These are phyloP conservation scores for Russula foetens DNA, from an alignment of 768 basidiomycete species.

Conservation along the genomic window DNA sequence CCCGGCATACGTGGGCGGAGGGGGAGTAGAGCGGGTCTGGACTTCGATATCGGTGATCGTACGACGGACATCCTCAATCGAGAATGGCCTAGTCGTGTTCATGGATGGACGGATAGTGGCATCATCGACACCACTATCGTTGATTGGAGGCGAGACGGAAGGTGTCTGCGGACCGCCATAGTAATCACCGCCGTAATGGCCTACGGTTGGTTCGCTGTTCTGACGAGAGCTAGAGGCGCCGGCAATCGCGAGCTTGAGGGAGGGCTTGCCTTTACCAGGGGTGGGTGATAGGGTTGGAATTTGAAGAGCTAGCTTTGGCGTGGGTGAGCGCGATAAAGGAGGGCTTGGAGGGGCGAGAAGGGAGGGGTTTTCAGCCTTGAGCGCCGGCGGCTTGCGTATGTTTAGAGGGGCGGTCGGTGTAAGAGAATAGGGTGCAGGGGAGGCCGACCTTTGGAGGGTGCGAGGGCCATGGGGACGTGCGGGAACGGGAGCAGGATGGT, in stretches of 20 bases:
- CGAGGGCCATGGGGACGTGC: conserved; percentile 48
- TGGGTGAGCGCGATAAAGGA: conserved; percentile 22
- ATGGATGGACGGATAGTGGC: conserved; percentile 35
- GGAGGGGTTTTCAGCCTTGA: conserved; percentile 13
- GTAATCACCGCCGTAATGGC: conserved; percentile 16
- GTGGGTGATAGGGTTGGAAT: conserved; percentile 22
- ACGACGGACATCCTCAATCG: conserved; percentile 22
- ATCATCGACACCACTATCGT: conserved; percentile 31
- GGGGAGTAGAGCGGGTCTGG: conserved; percentile 33
- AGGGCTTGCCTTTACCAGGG: conserved; percentile 17
- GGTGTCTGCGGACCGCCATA: conserved; percentile 20
- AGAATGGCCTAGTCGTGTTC: conserved; percentile 18
- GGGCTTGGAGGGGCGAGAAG: conserved; percentile 17
- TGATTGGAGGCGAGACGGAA: conserved; percentile 13
- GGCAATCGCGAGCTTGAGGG: conserved; percentile 18
- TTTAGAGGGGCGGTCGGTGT: conserved; percentile 34
- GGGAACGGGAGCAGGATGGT: conserved; percentile 22
- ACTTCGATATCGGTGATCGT: conserved; percentile 22
- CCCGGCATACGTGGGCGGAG: conserved; percentile 23
- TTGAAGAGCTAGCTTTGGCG: conserved; percentile 27
- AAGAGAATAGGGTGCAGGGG: conserved; percentile 30
- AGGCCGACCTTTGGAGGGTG: conserved; percentile 34
- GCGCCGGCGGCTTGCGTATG: conserved; percentile 31
- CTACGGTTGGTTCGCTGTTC: background rate
- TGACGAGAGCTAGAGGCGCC: conserved; percentile 1